These are phyloP conservation scores for Fagus sylvatica DNA, from an alignment of 306 rosid genomes.

Conservation along the genomic window DNA sequence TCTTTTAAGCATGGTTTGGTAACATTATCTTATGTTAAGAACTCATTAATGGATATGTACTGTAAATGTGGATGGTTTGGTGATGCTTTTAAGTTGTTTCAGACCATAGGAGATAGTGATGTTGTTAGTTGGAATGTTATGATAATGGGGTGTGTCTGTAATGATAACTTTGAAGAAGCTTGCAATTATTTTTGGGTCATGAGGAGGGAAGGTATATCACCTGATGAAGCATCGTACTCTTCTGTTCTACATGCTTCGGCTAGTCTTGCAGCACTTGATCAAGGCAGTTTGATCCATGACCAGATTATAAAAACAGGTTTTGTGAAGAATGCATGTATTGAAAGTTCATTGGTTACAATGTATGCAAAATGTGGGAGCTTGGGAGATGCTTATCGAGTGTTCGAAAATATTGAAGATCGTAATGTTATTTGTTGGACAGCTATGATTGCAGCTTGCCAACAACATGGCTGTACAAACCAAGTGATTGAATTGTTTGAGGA, in stretches of 20 bases:
- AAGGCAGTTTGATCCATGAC: conserved; percentile 49
- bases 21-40: conserved; percentile 45
- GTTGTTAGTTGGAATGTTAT: conserved; percentile 63
- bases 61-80: conserved; percentile 45
- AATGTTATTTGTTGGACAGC: conserved; percentile 71
- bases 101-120: conserved; percentile 41
- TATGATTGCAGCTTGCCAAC: conserved; percentile 59
- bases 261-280: conserved; percentile 45
- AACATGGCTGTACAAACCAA: conserved; percentile 55
- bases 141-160: conserved; percentile 41
- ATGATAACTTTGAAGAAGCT: conserved; percentile 49
- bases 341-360: conserved; percentile 58
- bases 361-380: conserved; percentile 61
- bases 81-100: conserved; percentile 48
- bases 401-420: conserved; percentile 39
- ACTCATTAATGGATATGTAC: conserved; percentile 59
- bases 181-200: conserved; percentile 44
- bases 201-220: conserved; percentile 49
- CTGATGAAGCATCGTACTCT: conserved; percentile 57
- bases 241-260: conserved; percentile 58
- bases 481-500: conserved; percentile 52
- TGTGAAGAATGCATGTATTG: conserved; percentile 35
- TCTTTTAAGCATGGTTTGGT: conserved; percentile 48
- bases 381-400: conserved; percentile 44
- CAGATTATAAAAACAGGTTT: conserved; percentile 54